phyloP scores from a whole-genome alignment of 164 flowering plant species.

The Tinospora cordifolia region DNA sequence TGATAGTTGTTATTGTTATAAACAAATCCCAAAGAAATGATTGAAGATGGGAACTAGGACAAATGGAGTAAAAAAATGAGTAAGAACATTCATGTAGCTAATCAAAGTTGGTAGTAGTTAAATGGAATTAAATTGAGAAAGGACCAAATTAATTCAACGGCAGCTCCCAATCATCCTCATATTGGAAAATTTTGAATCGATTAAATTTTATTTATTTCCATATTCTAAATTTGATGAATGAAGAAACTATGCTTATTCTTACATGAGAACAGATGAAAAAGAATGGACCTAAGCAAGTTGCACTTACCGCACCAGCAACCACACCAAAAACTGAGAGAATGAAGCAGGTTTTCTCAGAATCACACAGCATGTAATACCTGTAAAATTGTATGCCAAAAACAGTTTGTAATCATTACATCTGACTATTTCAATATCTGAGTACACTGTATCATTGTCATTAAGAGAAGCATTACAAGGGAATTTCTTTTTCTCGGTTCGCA shows the following conservation, averaged over 20 bases:
- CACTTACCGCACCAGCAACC: conserved; percentile 50
- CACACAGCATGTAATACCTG: conserved; percentile 76
- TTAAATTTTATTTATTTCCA: not conserved
- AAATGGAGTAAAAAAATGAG: not conserved
- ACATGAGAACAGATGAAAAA: not conserved
- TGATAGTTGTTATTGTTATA: not conserved
- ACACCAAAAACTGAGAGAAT: conserved; percentile 66
- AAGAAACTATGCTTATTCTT: not conserved
- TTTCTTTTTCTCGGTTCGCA: conserved; percentile 47
- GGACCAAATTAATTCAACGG: not conserved
- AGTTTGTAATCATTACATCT: not conserved
- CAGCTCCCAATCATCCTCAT: not conserved
- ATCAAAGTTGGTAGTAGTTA: too few relatives aligned
- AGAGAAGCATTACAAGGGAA: conserved; percentile 47
- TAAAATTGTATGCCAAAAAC: conserved; percentile 19
- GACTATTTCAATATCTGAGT: not conserved
- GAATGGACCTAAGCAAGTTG: conserved; percentile 10
- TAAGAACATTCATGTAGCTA: too few relatives aligned
- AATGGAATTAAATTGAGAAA: not conserved
- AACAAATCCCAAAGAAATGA: not conserved
- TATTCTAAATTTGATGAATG: not conserved
- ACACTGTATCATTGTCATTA: not conserved
- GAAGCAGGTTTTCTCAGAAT: conserved; percentile 54
- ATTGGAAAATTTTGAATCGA: not conserved
- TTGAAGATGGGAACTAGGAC: not conserved